Evolutionary conservation across 371 early-diverging fungal genomes (phyloP), one percentile per base, ranked within the genome.

Genomic region (Mucor piriformis): DNA sequence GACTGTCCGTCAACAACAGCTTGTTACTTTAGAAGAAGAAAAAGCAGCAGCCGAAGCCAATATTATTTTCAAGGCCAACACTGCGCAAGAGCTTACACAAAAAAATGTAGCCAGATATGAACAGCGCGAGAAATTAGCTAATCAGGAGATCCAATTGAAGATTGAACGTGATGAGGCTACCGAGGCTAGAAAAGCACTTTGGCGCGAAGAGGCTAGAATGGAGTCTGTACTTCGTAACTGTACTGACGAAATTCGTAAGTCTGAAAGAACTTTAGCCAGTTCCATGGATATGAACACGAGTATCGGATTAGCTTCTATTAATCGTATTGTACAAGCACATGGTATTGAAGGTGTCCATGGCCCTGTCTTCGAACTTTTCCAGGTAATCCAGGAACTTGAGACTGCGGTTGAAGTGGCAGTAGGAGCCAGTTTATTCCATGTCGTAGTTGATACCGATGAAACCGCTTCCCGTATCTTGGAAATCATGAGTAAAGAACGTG

Each of bases 371-470:
- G 91, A 96, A 67, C 82, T 97, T 21, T 94, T 98, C 73, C 87
- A 92, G 23, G 90, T 95, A 0, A 92, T 94, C 51, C 89, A 91
- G 21, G 76, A 83, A 5, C 95, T 91, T 59, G 79, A 84, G 59
- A 86, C 90, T 0, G 95, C 96, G 8, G 94, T 95, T n/a, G 98
- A 97, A 69, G 88, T 91, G 0, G 85, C 95, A 50, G 95, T 95
- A 7, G 95, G 97, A 15, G 74, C 78, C 23, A 93, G 94, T 61
- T 77, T 99, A 37, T 98, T 97, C 79, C 95, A 97, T 69, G 88
- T 99, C 13, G 99, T 99, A 12, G 99, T 99, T 0, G 96, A 98
- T 66, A 91, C 87, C 4, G 98, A 98, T 59, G 86, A 84, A 4
- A 95, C 96, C 3, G 99, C 98, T 1, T 81, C 92, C 1, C 65